A percentile compares a stretch with the other conserved stretches of the same genome.
Evolutionary conservation across 371 early-diverging fungal species (phyloP).

Genomic region (Nosema bombycis): DNA sequence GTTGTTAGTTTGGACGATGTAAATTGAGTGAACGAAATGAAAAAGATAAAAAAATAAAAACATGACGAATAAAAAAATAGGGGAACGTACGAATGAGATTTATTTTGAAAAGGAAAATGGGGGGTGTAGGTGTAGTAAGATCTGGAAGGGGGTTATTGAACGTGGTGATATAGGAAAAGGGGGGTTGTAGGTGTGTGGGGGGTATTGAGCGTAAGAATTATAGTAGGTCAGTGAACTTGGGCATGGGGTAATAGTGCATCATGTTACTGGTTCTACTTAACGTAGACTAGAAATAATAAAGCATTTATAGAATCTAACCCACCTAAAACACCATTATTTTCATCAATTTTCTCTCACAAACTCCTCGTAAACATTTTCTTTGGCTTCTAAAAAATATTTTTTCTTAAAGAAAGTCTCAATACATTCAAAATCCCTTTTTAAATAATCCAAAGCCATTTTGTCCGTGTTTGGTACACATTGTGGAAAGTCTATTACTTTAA

Average conservation of each 20-base stretch:
- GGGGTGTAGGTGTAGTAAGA: too few relatives aligned
- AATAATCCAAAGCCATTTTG: constrained; percentile 76
- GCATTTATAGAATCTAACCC: not conserved
- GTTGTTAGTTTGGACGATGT: not conserved
- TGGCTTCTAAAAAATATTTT: constrained; percentile 34
- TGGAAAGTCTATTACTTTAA: constrained; percentile 91
- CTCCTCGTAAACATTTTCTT: constrained; percentile 7
- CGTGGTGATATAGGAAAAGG: too few relatives aligned
- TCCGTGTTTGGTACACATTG: constrained; percentile 94
- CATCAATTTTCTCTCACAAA: not conserved
- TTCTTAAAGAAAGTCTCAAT: constrained; percentile 79
- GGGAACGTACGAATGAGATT: too few relatives aligned
- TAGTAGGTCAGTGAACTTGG: too few relatives aligned
- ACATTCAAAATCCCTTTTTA: constrained; percentile 93
- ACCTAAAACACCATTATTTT: not conserved
- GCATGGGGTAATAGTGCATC: too few relatives aligned
- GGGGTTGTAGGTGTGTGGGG: too few relatives aligned
- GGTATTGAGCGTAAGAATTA: too few relatives aligned
- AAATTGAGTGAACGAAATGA: not conserved
- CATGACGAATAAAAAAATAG: not conserved
- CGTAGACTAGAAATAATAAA: not conserved
- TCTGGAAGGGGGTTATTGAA: too few relatives aligned
- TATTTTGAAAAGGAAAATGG: too few relatives aligned
- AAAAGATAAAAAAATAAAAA: not conserved
- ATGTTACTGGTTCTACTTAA: not conserved